A percentile compares a stretch with the other conserved stretches of the same genome.
These are phyloP conservation scores for Rachicladosporium sp. DNA, from an alignment of 2,329 filamentous ascomycete species.

Conservation along the genomic window DNA sequence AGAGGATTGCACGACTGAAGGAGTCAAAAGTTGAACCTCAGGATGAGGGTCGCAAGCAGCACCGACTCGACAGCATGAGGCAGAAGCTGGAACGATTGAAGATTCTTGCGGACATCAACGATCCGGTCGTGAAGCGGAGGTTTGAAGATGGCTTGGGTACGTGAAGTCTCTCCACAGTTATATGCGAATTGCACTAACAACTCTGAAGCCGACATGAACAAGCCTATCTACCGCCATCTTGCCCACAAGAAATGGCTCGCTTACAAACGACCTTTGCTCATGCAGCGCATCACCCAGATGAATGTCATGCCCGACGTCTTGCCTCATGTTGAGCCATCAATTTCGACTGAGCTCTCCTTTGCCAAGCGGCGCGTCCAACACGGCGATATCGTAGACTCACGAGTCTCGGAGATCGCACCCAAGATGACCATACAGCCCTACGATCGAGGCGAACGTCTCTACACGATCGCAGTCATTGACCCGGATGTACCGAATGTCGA, in stretches of 20 bases:
- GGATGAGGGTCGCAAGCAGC: conserved; percentile 41
- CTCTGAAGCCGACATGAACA: conserved; percentile 72
- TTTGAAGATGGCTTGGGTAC: conserved; percentile 86
- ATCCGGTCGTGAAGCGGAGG: conserved; percentile 80
- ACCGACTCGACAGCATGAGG: conserved; percentile 56
- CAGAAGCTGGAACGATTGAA: conserved; percentile 66
- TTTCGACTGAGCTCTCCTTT: conserved; percentile 75
- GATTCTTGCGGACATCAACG: conserved; percentile 86
- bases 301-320: conserved; percentile 80
- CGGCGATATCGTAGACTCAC: conserved; percentile 66
- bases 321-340: conserved; percentile 61
- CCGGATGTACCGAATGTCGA: conserved; percentile 75
- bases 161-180: conserved; percentile 43
- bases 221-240: conserved; percentile 87
- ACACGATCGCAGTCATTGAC: conserved; percentile 78
- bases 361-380: conserved; percentile 53
- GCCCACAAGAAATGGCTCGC: conserved; percentile 78
- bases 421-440: conserved; percentile 77
- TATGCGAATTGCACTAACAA: not conserved
- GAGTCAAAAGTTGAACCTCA: conserved; percentile 29
- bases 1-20: conserved; percentile 56
- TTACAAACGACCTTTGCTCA: conserved; percentile 65
- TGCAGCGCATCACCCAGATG: conserved; percentile 79
- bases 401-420: conserved; percentile 59
- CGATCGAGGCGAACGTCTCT: conserved; percentile 64